A percentile compares a stretch with the other conserved stretches of the same genome.
Conservation (phyloP, 1,284 basidiomycete genomes). For the Puccinia brachypodii region DNA sequence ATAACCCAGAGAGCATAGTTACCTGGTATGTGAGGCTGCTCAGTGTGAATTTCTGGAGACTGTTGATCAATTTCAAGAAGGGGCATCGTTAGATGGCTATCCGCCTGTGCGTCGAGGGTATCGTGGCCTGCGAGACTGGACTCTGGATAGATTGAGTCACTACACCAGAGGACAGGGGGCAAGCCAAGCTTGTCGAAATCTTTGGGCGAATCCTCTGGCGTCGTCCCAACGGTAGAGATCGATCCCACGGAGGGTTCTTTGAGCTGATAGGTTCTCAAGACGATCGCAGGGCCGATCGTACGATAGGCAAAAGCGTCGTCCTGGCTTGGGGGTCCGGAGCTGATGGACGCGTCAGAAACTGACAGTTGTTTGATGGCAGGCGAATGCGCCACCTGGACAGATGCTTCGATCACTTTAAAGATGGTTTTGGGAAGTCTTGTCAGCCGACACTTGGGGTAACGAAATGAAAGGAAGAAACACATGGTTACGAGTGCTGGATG, state of each 20-base stretch:
- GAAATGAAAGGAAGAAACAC: conserved; percentile 19
- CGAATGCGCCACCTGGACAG: neutral
- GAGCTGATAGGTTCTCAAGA: neutral
- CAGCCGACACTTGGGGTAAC: neutral
- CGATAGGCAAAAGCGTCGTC: neutral
- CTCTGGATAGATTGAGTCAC: conserved; percentile 5
- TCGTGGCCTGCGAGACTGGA: neutral
- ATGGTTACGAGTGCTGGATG: conserved; percentile 1
- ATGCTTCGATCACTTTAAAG: conserved; percentile 9
- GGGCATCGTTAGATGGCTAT: neutral
- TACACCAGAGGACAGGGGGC: neutral
- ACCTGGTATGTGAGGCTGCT: neutral
- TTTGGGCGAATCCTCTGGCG: neutral
- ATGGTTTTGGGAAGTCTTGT: neutral
- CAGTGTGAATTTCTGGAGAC: neutral
- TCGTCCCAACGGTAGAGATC: neutral
- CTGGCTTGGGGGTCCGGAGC: neutral
- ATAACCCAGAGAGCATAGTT: too few relatives aligned
- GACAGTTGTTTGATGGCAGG: neutral
- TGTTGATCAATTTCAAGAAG: neutral
- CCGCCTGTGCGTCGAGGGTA: neutral
- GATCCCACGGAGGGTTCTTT: neutral
- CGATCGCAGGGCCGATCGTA: neutral
- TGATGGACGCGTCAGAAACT: neutral
- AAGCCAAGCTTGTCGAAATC: neutral